Base-by-base conservation (phyloP, 2,329 filamentous ascomycete genomes). In the Metarhizium guizhouense region DNA sequence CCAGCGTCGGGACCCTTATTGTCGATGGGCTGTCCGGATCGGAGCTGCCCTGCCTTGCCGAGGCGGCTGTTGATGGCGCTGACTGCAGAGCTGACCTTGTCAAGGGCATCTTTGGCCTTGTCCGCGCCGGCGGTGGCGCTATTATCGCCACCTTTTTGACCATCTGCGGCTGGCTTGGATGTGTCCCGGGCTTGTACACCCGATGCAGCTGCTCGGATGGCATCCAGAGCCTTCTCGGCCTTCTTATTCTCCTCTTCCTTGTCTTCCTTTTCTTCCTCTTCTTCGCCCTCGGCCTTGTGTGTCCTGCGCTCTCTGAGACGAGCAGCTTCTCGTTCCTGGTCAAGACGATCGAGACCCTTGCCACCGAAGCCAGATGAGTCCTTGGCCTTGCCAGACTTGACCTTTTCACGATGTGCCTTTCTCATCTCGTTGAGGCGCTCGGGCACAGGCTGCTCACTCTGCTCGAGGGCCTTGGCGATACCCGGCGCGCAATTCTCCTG, bases 1-100 rank as follows among this genome's bases (percentile, higher is more conserved):
- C 94, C 94, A 3, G 94, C 94, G 70, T 99, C 94, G 0, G 94
- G 94, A 1, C 94, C 94, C 72, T 96, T 96, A 75, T 99, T 99
- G 76, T 99, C 94, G 68, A 96, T 95, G 7, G 94, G 91, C 59
- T 95, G 92, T 14, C 94, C 94, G 4, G 90, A 87, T 58, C 94
- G 87, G 64, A 96, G 86, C 68, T 94, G 88, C 40, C 92, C 92
- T 38, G 90, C 90, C 63, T 90, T 90, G 66, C 90, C 93, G 43
- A 99, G 81, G 61, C 94, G 90, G 58, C 86, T 86, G 70, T 96
- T 92, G 74, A 99, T 96, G 69, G 87, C 88, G 63, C 86, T 90
- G 63, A 94, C 91, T 5, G 93, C 93, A n/a, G 88, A 89, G 57
- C 87, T 87, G 57, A 94, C 93, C 75, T 88, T 90, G 72, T 95